phyloP scores from a whole-genome alignment of 2,329 filamentous ascomycete genomes.

The Penicillium sp. region DNA sequence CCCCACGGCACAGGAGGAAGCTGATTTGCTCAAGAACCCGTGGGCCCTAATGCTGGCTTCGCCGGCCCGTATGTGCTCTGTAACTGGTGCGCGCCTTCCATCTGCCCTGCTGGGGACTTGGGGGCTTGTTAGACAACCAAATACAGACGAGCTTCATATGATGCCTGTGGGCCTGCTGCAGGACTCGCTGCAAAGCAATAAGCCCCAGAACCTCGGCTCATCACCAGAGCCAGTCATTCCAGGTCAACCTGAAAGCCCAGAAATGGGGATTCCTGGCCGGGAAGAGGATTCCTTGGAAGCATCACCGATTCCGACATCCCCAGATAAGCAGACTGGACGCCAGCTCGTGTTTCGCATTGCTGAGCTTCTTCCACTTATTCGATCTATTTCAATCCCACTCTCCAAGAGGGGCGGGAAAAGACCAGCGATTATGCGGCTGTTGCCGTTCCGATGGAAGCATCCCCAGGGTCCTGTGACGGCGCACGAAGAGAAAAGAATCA shows the following conservation, averaged over 20 bases:
- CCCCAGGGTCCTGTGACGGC: slow-evolving; percentile 28
- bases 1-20: slow-evolving; percentile 24
- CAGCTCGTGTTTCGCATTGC: slow-evolving; percentile 29
- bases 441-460: slow-evolving; percentile 40
- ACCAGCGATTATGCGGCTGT: slow-evolving; percentile 17
- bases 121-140: slow-evolving; percentile 34
- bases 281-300: neutral
- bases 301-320: neutral
- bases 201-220: slow-evolving; percentile 6
- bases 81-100: slow-evolving; percentile 36
- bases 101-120: slow-evolving; percentile 35
- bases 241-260: neutral
- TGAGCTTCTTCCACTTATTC: slow-evolving; percentile 28
- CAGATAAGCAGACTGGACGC: slow-evolving; percentile 4
- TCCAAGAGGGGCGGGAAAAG: slow-evolving; percentile 9
- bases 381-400: slow-evolving; percentile 17
- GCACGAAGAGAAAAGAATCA: slow-evolving; percentile 29
- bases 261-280: accelerated
- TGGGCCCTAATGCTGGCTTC: slow-evolving; percentile 43
- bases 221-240: slow-evolving; percentile 1
- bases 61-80: slow-evolving; percentile 34
- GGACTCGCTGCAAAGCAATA: slow-evolving; percentile 26
- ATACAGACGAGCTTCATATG: slow-evolving; percentile 30
- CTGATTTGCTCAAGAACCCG: slow-evolving; percentile 37
- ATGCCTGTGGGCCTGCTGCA: slow-evolving; percentile 34